Base-by-base conservation (phyloP, 2,329 filamentous ascomycete species). In the Clonostachys chloroleuca region DNA sequence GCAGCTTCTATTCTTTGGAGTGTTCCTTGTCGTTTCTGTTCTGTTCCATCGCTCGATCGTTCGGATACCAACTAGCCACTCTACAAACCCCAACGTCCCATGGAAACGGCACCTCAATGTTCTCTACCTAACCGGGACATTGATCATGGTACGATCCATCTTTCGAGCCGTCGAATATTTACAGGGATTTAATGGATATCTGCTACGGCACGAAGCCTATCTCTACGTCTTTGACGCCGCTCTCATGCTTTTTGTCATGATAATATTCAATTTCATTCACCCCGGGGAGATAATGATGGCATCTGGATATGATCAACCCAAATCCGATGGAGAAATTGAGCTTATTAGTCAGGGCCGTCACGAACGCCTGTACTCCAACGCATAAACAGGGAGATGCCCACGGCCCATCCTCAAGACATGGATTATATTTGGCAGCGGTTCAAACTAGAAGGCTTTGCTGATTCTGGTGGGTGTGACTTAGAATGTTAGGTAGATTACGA, bases 1-100 rank as follows among this genome's bases (percentile, higher is more conserved):
- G n/a, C 80, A 84, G 53, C 66, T 83, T 12, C 34, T 75, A 18
- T 68, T 77, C 37, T 81, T 83, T 48, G 65, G 64, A 8, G 60
- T 80, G 18, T 83, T 82, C 52, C 59, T 78, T n/a, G 42, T 69
- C 2, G 65, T 69, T 0, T 66, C 74, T 0, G 49, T 66, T 1
- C 50, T 72, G 0, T 79, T 78, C 58, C 70, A 80, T 48, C 47
- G 47, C 4, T 49, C 50, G 2, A 53, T 58, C n/a, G 7, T 13
- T n/a, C 33, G 41, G 10, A 6, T 9, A n/a, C 40, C 34, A 2
- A 30, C 24, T 9, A 42, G n/a, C 0, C 48, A 47, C 2, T 53
- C 53, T 0, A 39, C 40, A n/a, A 39, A 39, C 10, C 47, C 34
- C 4, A 18, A 42, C 4, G 53, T 55, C 3, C 72, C 53, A 20